A percentile compares a stretch with the other conserved stretches of the same genome.
Evolutionary conservation across 1,139 yeast genomes (phyloP).

Genomic region (Kluyveromyces sp.): DNA sequence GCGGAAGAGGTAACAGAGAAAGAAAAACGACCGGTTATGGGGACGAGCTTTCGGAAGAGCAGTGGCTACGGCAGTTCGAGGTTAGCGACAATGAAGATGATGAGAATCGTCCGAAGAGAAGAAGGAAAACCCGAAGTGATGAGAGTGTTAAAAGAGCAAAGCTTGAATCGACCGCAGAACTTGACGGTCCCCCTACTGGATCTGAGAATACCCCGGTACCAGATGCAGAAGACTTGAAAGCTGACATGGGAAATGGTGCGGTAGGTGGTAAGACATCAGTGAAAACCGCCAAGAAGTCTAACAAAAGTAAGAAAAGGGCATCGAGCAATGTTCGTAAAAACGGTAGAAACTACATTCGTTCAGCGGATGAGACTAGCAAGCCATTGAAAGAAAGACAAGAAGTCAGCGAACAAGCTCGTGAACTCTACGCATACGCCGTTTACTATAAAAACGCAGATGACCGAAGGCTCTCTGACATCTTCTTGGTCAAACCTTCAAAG

Average conservation of each 20-base stretch:
- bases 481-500: constrained; percentile 62
- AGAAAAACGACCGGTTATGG: constrained; percentile 53
- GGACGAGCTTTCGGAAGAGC: constrained; percentile 69
- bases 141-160: constrained; percentile 4
- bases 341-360: constrained; percentile 34
- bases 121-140: not conserved
- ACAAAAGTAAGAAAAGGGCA: constrained; percentile 20
- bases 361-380: constrained; percentile 38
- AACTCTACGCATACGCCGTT: constrained; percentile 37
- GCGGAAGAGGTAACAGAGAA: constrained; percentile 60
- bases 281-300: constrained; percentile 18
- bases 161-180: constrained; percentile 12
- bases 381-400: constrained; percentile 39
- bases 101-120: constrained; percentile 13
- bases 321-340: constrained; percentile 21
- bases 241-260: constrained; percentile 2
- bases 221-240: constrained; percentile 6
- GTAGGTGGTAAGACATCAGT: constrained; percentile 23
- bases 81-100: constrained; percentile 33
- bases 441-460: constrained; percentile 40
- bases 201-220: constrained; percentile 8
- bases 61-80: constrained; percentile 63
- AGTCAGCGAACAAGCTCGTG: constrained; percentile 30
- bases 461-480: constrained; percentile 49
- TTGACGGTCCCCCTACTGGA: constrained; percentile 14